Percentiles rank a stretch among this genome's conserved stretches.
phyloP scores from a whole-genome alignment of 306 rosid genomes.

The Sesbania bispinosa region DNA sequence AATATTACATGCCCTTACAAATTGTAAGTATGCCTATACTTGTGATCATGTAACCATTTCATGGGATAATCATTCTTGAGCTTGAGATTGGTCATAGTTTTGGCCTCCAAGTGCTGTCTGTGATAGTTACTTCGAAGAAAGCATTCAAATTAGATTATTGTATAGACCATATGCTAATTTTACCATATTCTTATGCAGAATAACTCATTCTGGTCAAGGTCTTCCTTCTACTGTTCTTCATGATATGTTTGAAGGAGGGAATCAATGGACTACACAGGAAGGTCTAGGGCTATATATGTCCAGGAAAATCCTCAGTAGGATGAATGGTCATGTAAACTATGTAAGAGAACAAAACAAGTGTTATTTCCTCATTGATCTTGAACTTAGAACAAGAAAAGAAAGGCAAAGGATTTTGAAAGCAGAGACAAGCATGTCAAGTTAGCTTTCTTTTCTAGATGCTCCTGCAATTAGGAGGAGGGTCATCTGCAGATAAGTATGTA shows the following conservation, averaged over 20 bases:
- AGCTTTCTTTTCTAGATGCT: neutral
- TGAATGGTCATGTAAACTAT: constrained; percentile 65
- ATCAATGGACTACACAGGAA: constrained; percentile 60
- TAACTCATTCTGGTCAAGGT: constrained; percentile 71
- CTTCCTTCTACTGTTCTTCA: constrained; percentile 53
- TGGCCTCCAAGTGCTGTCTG: neutral
- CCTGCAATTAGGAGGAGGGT: neutral
- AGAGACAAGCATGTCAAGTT: constrained; percentile 25
- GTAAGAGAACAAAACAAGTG: constrained; percentile 59
- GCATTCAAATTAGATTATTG: neutral
- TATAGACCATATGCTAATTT: neutral
- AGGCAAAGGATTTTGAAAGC: constrained; percentile 24
- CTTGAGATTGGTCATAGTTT: neutral
- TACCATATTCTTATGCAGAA: constrained; percentile 43
- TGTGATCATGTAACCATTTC: neutral
- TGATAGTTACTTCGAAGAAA: neutral
- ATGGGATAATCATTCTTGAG: neutral
- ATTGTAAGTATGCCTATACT: neutral
- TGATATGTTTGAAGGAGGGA: constrained; percentile 61
- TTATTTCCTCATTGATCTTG: constrained; percentile 63
- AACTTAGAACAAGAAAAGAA: constrained; percentile 47
- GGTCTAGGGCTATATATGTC: constrained; percentile 65
- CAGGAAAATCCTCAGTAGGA: constrained; percentile 63
- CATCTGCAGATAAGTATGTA: constrained; percentile 3
- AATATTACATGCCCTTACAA: neutral